Base-by-base conservation (phyloP, 2,329 filamentous ascomycete genomes). In the Curvularia lunata region DNA sequence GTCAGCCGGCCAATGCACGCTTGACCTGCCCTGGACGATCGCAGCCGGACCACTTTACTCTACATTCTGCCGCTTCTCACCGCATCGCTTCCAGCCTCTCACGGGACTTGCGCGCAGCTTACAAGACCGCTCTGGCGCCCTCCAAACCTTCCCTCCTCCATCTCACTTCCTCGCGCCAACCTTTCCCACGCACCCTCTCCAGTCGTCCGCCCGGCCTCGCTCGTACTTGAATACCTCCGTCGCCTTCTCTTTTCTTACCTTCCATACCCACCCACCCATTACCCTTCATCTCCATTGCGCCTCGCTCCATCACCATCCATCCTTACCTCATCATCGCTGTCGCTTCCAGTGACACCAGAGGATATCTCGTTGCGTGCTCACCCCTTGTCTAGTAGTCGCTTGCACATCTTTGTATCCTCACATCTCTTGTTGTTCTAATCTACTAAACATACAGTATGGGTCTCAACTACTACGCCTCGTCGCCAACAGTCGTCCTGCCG, bases 381-480 rank as follows among this genome's bases (percentile, higher is more conserved):
- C 61, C 56, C 62, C 68, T 67, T 70, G 70, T 69, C 63, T 53
- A 63, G 61, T 62, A 66, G 56, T 56, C 7, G 43, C 56, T 56
- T 59, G 64, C 70, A 70, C 67, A 63, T 65, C 56, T 55, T 68
- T 70, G 74, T 76, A 76, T 76, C 72, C 64, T 63, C 69, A 48
- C 62, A 63, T 56, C 61, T 59, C 60, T 65, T 65, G 63, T 52
- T 62, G 61, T 64, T 68, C 59, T 74, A 59, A 71, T 61, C 62
- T 75, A 77, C 75, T 77, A 75, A 77, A 75, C 72, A 72, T 58
- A 70, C 75, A 77, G 75, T 73, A 79, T 78, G 76, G 76, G 72
- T 67, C 74, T 78, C 61, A 78, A 79, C 72, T 81, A 81, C 71
- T 80, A 77, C 69, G 74, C 77, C 59, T 80, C 79, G 38, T 79